Conservation (phyloP, 1,284 basidiomycete genomes). For the Anthracocystis setariae region DNA sequence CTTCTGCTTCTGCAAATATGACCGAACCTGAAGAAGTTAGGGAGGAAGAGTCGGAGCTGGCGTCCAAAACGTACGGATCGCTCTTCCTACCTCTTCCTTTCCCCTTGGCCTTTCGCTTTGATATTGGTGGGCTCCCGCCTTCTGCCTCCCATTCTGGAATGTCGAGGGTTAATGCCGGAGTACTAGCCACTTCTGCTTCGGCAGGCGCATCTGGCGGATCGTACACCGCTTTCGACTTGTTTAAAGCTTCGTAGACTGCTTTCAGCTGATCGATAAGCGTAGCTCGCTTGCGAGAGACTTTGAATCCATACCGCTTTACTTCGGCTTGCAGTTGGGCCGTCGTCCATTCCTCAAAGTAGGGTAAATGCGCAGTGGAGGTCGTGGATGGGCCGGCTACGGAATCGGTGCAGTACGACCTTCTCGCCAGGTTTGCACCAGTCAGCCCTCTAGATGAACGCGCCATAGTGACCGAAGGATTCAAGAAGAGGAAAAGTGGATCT, state of each 20-base stretch:
- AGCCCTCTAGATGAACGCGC: conserved; percentile 16
- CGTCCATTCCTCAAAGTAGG: conserved; percentile 33
- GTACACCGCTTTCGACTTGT: conserved; percentile 1
- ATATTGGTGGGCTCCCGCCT: no score
- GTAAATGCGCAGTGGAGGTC: neutral
- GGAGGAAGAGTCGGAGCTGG: conserved; percentile 17
- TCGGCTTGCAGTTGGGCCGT: conserved; percentile 23
- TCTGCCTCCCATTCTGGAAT: no score
- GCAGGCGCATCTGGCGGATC: conserved; percentile 1
- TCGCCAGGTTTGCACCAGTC: neutral
- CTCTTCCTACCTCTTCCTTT: conserved; percentile 37
- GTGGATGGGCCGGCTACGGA: conserved; percentile 6
- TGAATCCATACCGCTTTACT: conserved; percentile 47
- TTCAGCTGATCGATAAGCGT: conserved; percentile 41
- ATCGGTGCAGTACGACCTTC: neutral
- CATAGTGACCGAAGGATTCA: conserved; percentile 9
- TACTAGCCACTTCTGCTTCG: no score
- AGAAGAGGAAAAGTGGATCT: neutral
- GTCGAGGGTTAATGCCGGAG: no score
- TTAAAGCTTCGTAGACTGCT: conserved; percentile 29
- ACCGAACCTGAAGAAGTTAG: conserved; percentile 1
- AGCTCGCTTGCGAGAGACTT: conserved; percentile 21
- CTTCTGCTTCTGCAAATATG: neutral
- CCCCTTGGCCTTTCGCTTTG: neutral
- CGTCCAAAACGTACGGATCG: conserved; percentile 33